Evolutionary conservation across 129 eudicot species (phyloP), one percentile per base, ranked within the genome.

Genomic region (Apium graveolens): DNA sequence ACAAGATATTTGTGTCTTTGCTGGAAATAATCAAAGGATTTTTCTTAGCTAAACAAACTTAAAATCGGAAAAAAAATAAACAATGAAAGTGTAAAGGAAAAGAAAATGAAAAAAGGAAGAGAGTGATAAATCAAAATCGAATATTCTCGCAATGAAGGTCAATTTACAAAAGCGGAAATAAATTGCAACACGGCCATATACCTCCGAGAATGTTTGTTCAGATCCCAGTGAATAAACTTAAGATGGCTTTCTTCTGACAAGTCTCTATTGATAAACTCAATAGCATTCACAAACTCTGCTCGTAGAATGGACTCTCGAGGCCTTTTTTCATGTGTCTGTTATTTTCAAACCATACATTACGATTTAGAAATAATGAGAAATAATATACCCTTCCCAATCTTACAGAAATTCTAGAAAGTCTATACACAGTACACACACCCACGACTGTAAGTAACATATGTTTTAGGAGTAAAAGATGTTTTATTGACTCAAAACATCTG

Each of bases 171-270:
- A 63, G 12, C 17, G 70, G 7, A 10, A 80, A 20, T 60, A 48
- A 53, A 79, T 41, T 32, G n/a, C 48, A 42, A 12, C 75, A 39
- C 6, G 32, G 34, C 57, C 69, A 80, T 37, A 76, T 86, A 92
- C 97, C 91, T 85, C 81, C 90, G 88, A 70, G 95, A 85, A 83
- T 85, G 91, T 79, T 86, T 90, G 84, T 90, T 81, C 85, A 88
- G 79, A 78, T 88, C 90, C 86, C 83, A 80, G 74, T 80, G 87
- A 76, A 86, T 79, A 49, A 88, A 86, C 76, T 79, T 78, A 1
- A 88, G 84, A 6, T 82, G 83, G 10, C 78, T 75, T 73, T 84
- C 86, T 78, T 84, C 88, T 24, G 83, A 21, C 21, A 82, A 79
- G 73, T 82, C 85, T 76, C 79, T 78, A 57, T 86, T 86, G 41